A percentile compares a stretch with the other conserved stretches of the same genome.
Evolutionary conservation across 2,329 filamentous ascomycete genomes (phyloP).

Genomic region (Colletotrichum eremochloae): DNA sequence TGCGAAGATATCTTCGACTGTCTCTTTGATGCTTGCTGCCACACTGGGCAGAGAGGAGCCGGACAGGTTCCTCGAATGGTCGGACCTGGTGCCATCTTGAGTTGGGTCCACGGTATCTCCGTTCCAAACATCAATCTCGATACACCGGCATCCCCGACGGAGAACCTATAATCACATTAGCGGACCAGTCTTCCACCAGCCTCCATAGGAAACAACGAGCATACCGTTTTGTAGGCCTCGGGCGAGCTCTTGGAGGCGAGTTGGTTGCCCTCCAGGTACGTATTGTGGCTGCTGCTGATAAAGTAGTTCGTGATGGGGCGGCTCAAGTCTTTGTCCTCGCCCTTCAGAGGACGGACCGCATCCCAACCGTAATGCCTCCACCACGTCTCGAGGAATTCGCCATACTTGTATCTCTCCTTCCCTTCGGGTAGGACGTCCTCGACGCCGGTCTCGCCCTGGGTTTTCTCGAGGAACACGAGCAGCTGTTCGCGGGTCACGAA

Average conservation of each 20-base stretch:
- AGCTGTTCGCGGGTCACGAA: slow-evolving; percentile 56
- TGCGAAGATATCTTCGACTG: slow-evolving; percentile 49
- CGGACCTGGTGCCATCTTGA: slow-evolving; percentile 51
- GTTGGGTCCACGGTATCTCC: slow-evolving; percentile 64
- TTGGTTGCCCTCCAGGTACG: slow-evolving; percentile 90
- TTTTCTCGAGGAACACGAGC: slow-evolving; percentile 61
- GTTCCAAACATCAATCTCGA: slow-evolving; percentile 97
- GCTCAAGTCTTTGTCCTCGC: slow-evolving; percentile 67
- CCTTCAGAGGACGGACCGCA: slow-evolving; percentile 58
- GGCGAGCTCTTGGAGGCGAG: slow-evolving; percentile 82
- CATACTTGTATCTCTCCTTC: slow-evolving; percentile 59
- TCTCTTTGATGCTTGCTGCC: slow-evolving; percentile 56
- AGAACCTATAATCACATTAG: slow-evolving; percentile 68
- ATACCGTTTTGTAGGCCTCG: slow-evolving; percentile 81
- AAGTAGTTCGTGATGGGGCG: slow-evolving; percentile 89
- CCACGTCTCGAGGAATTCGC: slow-evolving; percentile 66
- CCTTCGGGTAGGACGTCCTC: slow-evolving; percentile 48
- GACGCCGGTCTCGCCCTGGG: slow-evolving; percentile 60
- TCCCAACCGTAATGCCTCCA: slow-evolving; percentile 58
- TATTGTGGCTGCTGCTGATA: slow-evolving; percentile 95
- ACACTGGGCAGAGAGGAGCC: slow-evolving; percentile 61
- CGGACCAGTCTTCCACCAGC: not conserved
- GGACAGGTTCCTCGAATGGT: slow-evolving; percentile 63
- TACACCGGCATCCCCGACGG: slow-evolving; percentile 83
- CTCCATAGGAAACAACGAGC: slow-evolving; percentile 47